Base-by-base conservation (phyloP, 805 yeast genomes). In the Candida yuanshanica region DNA sequence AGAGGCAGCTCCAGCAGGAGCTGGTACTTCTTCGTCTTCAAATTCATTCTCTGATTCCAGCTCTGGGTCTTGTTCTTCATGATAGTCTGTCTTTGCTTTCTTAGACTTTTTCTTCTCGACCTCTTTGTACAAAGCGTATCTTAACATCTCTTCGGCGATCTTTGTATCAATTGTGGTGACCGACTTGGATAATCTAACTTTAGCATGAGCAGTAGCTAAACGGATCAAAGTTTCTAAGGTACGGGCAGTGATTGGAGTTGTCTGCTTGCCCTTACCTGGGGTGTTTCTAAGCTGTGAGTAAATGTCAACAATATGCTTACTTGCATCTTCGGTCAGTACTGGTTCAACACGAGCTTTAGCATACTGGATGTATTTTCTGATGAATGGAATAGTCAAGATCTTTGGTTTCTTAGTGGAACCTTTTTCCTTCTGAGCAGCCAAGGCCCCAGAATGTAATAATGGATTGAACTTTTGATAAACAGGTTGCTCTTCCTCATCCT, bases 241-340 rank as follows among this genome's bases (percentile, higher is more conserved):
- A 79, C 99, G 85, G n/a, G 98, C 95, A 2, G 99, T 91, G 50
- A 91, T 86, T 27, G 99, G 98, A 1, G 96, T 83, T 1, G 96
- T 90, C 56, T 80, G 75, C 39, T 83, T 76, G 50, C 81, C 84
- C 31, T 72, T 74, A 39, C 72, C 66, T 41, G 73, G 74, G 48
- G 83, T 85, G 60, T 89, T 90, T 68, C 99, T 77, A 49, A 93
- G 70, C 11, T 80, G 79, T 2, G 95, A 69, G 59, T 91, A 93
- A 14, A 84, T 77, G 40, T 74, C 76, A 18, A 89, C 93, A 55
- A 93, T 88, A 60, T 82, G 75, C 40, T 80, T 83, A 9, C 89
- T 75, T 1, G 98, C 96, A 37, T 68, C 75, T 46, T 79, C 72
- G 5, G 95, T 79, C 47, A 93, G 69, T 24, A 76, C 82, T 4